Evolutionary conservation across 139 green algal genomes (phyloP).

Genomic region (Chlamydomonas sphaeroides): DNA sequence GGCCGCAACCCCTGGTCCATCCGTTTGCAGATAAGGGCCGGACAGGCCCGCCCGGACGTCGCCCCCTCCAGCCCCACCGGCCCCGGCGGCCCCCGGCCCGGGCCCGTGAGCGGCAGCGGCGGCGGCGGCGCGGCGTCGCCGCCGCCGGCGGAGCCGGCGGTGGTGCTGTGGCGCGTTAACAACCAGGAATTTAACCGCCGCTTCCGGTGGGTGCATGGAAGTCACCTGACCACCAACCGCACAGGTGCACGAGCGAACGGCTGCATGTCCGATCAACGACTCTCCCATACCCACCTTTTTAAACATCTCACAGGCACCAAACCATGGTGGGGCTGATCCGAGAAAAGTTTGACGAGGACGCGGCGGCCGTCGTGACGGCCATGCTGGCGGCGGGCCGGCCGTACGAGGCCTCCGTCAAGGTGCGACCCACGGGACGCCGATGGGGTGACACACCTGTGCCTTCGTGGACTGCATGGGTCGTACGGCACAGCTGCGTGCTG

Average conservation of each 20-base stretch:
- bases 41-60: not conserved
- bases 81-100: not conserved
- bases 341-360: constrained; percentile 53
- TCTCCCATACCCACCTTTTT: no score
- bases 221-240: no score
- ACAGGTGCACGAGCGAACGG: no score
- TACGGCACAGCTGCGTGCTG: no score
- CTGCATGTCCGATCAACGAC: no score
- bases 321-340: constrained; percentile 53
- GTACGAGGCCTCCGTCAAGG: constrained; percentile 23
- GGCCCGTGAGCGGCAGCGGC: not conserved
- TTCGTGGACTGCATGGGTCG: no score
- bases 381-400: constrained; percentile 55
- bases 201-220: constrained; percentile 40
- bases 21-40: constrained; percentile 28
- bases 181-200: constrained; percentile 79
- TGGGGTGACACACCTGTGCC: no score
- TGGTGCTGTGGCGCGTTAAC: constrained; percentile 73
- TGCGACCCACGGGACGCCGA: no score
- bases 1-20: no score
- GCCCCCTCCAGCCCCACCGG: not conserved
- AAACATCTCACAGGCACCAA: no score
- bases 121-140: not conserved
- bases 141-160: not conserved
- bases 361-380: constrained; percentile 56